A percentile compares a stretch with the other conserved stretches of the same genome.
Conservation (phyloP, 148 eudicot genomes). For the Hydrangea macrophylla region DNA sequence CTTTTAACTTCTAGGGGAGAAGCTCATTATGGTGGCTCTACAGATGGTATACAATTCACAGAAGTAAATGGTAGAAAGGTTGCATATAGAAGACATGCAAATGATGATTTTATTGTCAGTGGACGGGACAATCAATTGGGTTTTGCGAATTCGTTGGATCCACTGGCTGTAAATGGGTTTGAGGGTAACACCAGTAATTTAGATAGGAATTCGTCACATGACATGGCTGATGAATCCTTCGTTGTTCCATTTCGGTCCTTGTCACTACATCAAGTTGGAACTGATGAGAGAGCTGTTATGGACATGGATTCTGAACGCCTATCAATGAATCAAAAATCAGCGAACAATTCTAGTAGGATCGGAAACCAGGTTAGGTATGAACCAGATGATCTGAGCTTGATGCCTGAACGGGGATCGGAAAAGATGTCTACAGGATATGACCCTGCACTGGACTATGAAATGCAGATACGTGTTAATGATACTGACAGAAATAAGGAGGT, state of each 20-base stretch:
- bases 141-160: slow-evolving; percentile 44
- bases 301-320: slow-evolving; percentile 64
- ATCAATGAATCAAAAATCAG: slow-evolving; percentile 32
- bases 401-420: slow-evolving; percentile 72
- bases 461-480: slow-evolving; percentile 41
- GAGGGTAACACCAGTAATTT: slow-evolving; percentile 30
- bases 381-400: slow-evolving; percentile 70
- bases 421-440: slow-evolving; percentile 39
- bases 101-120: slow-evolving; percentile 46
- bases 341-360: slow-evolving; percentile 26
- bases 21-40: slow-evolving; percentile 15
- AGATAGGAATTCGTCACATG: slow-evolving; percentile 25
- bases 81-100: slow-evolving; percentile 33
- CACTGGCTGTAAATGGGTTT: slow-evolving; percentile 44
- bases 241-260: slow-evolving; percentile 62
- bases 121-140: slow-evolving; percentile 40
- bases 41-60: slow-evolving; percentile 32
- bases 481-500: slow-evolving; percentile 32
- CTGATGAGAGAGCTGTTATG: slow-evolving; percentile 41
- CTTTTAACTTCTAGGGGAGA: slow-evolving; percentile 29
- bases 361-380: slow-evolving; percentile 41
- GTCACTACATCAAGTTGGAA: slow-evolving; percentile 50
- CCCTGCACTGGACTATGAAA: slow-evolving; percentile 73
- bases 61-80: slow-evolving; percentile 51
- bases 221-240: slow-evolving; percentile 65